Evolutionary conservation across 805 yeast genomes (phyloP), one percentile per base, ranked within the genome.

Genomic region (Metschnikowia gelsemii): DNA sequence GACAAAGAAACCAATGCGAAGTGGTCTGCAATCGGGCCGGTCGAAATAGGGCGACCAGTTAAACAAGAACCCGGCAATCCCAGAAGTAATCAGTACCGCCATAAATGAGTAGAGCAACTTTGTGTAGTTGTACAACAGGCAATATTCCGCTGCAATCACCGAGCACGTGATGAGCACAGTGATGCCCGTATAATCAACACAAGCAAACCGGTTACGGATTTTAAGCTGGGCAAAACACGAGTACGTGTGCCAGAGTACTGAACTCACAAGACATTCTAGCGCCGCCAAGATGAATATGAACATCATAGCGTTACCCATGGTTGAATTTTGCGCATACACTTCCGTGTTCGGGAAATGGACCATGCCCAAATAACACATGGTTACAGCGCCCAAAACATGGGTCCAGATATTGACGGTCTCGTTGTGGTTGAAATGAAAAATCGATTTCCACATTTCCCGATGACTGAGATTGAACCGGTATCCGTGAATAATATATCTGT

Each of bases 1-100:
- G 18, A 87, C 71, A 61, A 87, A 91, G 52, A 91, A 91, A 9
- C 78, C 71, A 43, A 93, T 87, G 51, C 98, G 72, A 42, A 87
- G 64, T 4, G 84, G 80, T 47, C 96, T 73, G 47, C 87, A 79
- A 56, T 87, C 95, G 3, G 96, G 96, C 42, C 78, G 75, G 62
- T 93, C 98, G 62, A 93, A 91, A 51, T 70, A 75, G 3, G 96
- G 91, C n/a, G 89, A 80, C 96, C 98, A 91, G 42, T 93, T 87
- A 68, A 91, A 79, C 13, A 73, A 59, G 21, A 87, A 76, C 1
- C 98, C 97, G 14, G 79, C 61, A 2, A 71, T 38, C 3, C 97
- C 96, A 42, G 89, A 78, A 1, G 76, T 27, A 1, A 79, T 58
- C 1, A 96, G 84, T 51, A 82, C 70, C 1, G 69, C 30, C 60